phyloP scores from a whole-genome alignment of 208 protist genomes.

The Trypanosoma platydactyli region DNA sequence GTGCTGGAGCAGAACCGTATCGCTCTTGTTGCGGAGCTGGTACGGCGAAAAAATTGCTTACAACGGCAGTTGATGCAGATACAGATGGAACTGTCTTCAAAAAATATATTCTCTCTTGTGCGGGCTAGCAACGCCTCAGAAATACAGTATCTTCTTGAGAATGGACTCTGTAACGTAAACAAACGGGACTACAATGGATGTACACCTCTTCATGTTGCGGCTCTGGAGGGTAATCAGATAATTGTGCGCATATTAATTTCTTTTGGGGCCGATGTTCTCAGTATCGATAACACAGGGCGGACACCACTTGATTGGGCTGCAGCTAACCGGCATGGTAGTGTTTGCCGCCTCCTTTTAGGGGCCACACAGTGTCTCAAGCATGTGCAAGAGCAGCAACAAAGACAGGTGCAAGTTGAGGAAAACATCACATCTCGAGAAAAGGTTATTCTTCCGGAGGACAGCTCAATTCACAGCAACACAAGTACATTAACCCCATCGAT shows the following conservation, averaged over 20 bases:
- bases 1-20: constrained; percentile 48
- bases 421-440: background rate
- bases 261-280: constrained; percentile 74
- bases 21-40: constrained; percentile 68
- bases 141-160: constrained; percentile 76
- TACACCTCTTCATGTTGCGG: constrained; percentile 85
- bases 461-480: background rate
- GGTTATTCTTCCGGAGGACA: constrained; percentile 10
- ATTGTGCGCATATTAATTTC: constrained; percentile 82
- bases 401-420: constrained; percentile 2
- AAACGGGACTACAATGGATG: constrained; percentile 88
- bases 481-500: background rate
- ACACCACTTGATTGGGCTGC: constrained; percentile 85
- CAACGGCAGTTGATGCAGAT: constrained; percentile 51
- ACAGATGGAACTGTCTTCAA: constrained; percentile 50
- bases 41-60: constrained; percentile 57
- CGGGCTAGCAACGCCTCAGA: constrained; percentile 74
- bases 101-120: constrained; percentile 84
- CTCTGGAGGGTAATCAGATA: constrained; percentile 71
- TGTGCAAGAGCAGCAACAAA: constrained; percentile 21
- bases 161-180: constrained; percentile 64
- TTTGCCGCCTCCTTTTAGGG: constrained; percentile 62
- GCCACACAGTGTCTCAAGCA: constrained; percentile 33
- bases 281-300: constrained; percentile 67
- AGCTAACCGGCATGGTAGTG: constrained; percentile 74